Percentiles rank a stretch among this genome's conserved stretches.
Conservation (phyloP, 108 stramenopile genomes). For the Cyclostephanos invisitatus region DNA sequence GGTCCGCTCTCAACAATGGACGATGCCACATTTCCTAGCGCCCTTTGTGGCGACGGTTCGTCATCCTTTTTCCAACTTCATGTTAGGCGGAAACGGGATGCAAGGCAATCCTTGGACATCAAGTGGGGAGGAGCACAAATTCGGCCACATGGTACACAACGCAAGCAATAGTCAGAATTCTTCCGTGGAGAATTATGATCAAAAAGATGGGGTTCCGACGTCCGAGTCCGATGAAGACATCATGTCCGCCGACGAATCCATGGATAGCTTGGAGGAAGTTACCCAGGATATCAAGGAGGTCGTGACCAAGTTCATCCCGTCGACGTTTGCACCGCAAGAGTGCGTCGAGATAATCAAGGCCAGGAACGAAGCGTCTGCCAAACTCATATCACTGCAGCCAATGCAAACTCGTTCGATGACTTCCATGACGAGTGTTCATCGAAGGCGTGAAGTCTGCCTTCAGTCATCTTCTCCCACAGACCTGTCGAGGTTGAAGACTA, state of each 20-base stretch:
- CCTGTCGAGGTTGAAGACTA: background rate
- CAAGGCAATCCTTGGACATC: slow-evolving; percentile 6
- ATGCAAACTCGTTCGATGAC: slow-evolving; percentile 20
- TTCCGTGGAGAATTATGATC: background rate
- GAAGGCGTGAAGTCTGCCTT: background rate
- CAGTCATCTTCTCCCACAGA: background rate
- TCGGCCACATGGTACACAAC: background rate
- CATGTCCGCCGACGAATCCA: slow-evolving; percentile 4
- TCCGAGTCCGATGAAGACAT: slow-evolving; percentile 12
- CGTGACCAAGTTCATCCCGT: slow-evolving; percentile 19
- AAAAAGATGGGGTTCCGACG: background rate
- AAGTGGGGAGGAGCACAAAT: background rate
- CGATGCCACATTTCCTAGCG: slow-evolving; percentile 36
- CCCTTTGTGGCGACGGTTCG: slow-evolving; percentile 38
- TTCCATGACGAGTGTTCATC: slow-evolving; percentile 1
- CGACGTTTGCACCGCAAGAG: slow-evolving; percentile 40
- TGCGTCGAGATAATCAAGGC: slow-evolving; percentile 31
- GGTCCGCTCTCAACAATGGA: slow-evolving; percentile 15
- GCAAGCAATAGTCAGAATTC: background rate
- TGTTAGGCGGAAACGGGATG: background rate
- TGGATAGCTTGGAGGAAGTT: background rate
- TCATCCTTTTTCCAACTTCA: slow-evolving; percentile 31
- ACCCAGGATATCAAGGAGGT: slow-evolving; percentile 1
- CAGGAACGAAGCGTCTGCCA: slow-evolving; percentile 8
- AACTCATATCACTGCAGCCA: background rate